Base-by-base conservation (phyloP, 495 filamentous ascomycete species). In the Penicilliopsis zonata region DNA sequence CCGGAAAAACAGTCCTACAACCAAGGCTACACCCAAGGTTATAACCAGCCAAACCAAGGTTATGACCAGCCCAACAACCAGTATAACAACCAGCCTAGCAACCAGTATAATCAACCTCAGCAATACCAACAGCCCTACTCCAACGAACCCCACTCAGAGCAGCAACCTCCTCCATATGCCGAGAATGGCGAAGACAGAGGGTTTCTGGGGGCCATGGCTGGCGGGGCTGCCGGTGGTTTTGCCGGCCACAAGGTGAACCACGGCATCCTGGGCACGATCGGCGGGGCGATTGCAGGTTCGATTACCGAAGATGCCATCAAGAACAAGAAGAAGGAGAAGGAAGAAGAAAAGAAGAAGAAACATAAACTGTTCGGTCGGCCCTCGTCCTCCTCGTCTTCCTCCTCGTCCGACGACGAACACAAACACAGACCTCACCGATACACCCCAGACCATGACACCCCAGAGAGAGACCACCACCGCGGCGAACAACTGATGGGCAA, bases 261-360 rank as follows among this genome's bases (percentile, higher is more conserved):
- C 35, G 51, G 47, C 4, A 30, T 61, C 18, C 29, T 61, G 13
- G 56, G 56, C 14, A 43, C 57, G n/a, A 37, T 61, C 19, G 55
- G 48, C 3, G 56, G 56, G 5, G 58, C 58, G 1, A 46, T 63
- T 10, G 37, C 45, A 0, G 58, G 58, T 7, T 59, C 47, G 13
- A 43, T 55, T 12, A 34, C 52, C 9, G 49, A 58, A 36, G 52
- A 58, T 28, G 47, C 52, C n/a, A 39, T 52, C 36, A 59, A 59
- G 47, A 38, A 57, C 5, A 31, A 47, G 20, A 35, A 32, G 10
- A 28, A 37, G 19, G 34, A 36, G 27, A 41, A 41, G 22, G 17
- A 41, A 10, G 28, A 34, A n/a, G 27, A 47, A 23, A 31, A 41
- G 16, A 30, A 47, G 23, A 30, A 33, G 27, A 32, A 29, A 13